Evolutionary conservation across 495 filamentous ascomycete species (phyloP), one percentile per base, ranked within the genome.

Genomic region (Neurospora pannonica): DNA sequence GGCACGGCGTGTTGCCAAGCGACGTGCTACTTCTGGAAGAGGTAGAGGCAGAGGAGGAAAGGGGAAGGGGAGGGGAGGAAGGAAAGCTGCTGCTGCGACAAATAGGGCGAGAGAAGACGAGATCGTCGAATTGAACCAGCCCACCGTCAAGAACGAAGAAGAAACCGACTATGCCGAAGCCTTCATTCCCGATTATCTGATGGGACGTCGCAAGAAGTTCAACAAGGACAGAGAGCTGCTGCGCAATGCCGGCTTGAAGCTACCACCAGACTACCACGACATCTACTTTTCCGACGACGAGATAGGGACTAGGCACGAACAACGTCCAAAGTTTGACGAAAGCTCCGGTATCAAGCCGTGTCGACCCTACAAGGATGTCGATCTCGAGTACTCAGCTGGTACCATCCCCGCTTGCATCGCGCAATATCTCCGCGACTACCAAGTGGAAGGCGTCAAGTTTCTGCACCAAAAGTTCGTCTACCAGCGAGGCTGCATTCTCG

Each of bases 391-490:
- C 75, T 96, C 97, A 2, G 87, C 90, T 0, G 97, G 96, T 1
- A 75, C 96, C 11, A 94, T 99, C 72, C 96, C 96, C 1, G 95
- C 95, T 5, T 89, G 93, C 3, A 93, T 98, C 72, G 94, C 96
- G 3, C 95, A 97, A 79, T 97, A 95, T 86, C 86, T 99, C 43
- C 90, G 96, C 38, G 91, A 93, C 73, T 99, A 99, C 79, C 96
- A 99, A 81, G 86, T 98, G 4, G 87, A 93, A 40, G 96, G 96
- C 34, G 93, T 90, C 10, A 89, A 87, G 21, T 98, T 98, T 79
- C 84, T 99, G 8, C 97, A 99, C 80, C 88, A 94, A 74, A 84
- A 91, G 38, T 99, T 99, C 78, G 92, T 98, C 21, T 96, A 93
- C 77, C 97, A 98, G 75, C 93, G 91, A 73, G 96, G 97, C 5